Percentiles rank a stretch among this genome's conserved stretches.
Evolutionary conservation across 164 flowering plant genomes (phyloP).

Genomic region (Kingdonia uniflora): DNA sequence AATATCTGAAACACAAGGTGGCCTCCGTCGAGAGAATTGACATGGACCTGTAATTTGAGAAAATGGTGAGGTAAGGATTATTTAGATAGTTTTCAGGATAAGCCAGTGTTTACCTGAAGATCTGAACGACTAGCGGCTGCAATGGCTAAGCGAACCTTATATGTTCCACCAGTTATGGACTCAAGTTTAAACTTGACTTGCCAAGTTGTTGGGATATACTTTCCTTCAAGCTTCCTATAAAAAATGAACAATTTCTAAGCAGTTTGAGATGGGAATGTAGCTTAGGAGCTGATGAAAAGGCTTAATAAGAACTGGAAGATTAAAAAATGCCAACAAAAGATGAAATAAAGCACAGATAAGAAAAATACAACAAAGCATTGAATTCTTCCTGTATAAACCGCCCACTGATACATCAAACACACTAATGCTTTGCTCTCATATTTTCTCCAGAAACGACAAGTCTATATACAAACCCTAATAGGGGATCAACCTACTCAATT

Average conservation of each 20-base stretch:
- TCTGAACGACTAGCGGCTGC: conserved; percentile 39
- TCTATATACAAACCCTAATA: too few relatives aligned
- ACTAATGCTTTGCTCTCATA: too few relatives aligned
- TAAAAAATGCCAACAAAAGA: background rate
- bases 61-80: background rate
- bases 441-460: too few relatives aligned
- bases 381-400: too few relatives aligned
- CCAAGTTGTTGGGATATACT: conserved; percentile 40
- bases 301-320: background rate
- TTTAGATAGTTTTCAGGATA: too few relatives aligned
- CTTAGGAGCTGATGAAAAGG: background rate
- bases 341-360: too few relatives aligned
- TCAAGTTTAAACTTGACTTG: conserved; percentile 29
- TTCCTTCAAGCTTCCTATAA: conserved; percentile 20
- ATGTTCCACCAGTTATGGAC: conserved; percentile 22
- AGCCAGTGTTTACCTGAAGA: conserved; percentile 21
- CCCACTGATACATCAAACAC: too few relatives aligned
- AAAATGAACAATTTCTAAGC: background rate
- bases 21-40: conserved; percentile 20
- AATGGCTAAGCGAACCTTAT: conserved; percentile 37
- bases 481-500: too few relatives aligned
- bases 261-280: background rate
- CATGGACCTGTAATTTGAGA: conserved; percentile 22
- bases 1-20: conserved; percentile 23
- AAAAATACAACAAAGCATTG: too few relatives aligned